Evolutionary conservation across 73 alveolate genomes (phyloP), one percentile per base, ranked within the genome.

Genomic region (Uronychia setigera): DNA sequence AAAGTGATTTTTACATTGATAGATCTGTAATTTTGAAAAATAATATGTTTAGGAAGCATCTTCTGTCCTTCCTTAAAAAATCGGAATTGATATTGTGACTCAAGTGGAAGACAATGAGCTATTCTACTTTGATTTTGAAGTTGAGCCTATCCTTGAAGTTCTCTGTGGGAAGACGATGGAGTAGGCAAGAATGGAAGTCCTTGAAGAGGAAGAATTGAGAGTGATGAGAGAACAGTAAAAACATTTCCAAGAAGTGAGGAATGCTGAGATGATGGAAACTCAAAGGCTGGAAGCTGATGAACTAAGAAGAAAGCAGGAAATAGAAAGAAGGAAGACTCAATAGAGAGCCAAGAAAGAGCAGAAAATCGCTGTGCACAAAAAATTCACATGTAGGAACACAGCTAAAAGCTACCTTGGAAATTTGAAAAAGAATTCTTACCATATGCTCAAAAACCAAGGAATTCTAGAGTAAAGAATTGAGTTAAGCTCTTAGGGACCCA

Each of bases 151-250:
- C 28, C 90, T 97, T 28, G 77, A 94, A 67, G 98, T 94, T 1
- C 85, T 97, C 58, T 95, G 97, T 81, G 95, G 96, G 81, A 96
- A 96, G 81, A 91, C 98, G 46, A 86, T 97, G 5, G 99, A 97
- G 81, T 91, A 87, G 77, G 98, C 99, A 0, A 89, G 99, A 85
- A 96, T 98, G 99, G 99, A 98, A 83, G 99, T 97, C 27, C 90
- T 97, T 29, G 99, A 98, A 86, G 99, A 98, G 81, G 99, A 98
- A 84, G 99, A 98, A 87, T 95, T 98, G 35, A 91, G 92, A 57
- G 96, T 85, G 80, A 90, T 97, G 95, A 80, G 93, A 67, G 92
- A 93, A 85, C 98, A 96, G 83, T 94, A 94, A 94, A 95, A 93
- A 84, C 98, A 95, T 79, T 98, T 94, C 90, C 98, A 96, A 80